phyloP scores from a whole-genome alignment of 805 yeast species.

The Wickerhamiella dianesei region DNA sequence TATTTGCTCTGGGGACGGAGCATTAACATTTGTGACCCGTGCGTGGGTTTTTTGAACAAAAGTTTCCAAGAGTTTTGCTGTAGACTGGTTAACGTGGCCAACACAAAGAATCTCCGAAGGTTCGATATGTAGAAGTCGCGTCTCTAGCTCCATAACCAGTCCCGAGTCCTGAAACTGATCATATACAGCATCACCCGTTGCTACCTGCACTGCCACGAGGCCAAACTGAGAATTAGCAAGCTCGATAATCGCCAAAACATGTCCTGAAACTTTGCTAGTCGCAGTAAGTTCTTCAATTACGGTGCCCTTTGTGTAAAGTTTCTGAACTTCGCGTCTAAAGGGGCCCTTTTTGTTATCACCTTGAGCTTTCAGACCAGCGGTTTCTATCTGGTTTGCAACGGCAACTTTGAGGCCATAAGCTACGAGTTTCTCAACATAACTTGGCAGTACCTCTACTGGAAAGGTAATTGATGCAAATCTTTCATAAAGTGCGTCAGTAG shows the following conservation, averaged over 20 bases:
- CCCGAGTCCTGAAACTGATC: conserved; percentile 56
- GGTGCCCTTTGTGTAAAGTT: conserved; percentile 72
- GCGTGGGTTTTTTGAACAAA: neutral
- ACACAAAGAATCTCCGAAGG: conserved; percentile 61
- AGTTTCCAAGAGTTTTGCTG: conserved; percentile 5
- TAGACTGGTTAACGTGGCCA: conserved; percentile 27
- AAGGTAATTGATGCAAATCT: conserved; percentile 74
- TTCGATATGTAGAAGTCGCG: conserved; percentile 55
- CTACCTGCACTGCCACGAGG: conserved; percentile 52
- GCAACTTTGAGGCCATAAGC: conserved; percentile 70
- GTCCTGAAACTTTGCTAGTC: conserved; percentile 17
- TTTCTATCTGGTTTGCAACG: conserved; percentile 72
- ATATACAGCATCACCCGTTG: conserved; percentile 61
- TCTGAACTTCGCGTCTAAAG: conserved; percentile 54
- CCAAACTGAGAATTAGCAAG: conserved; percentile 22
- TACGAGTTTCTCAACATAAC: conserved; percentile 62
- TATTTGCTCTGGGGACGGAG: neutral
- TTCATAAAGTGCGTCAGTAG: conserved; percentile 36
- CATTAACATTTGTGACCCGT: neutral
- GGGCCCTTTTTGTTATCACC: conserved; percentile 41
- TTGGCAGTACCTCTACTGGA: conserved; percentile 61
- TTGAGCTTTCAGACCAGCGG: conserved; percentile 54
- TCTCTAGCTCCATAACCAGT: conserved; percentile 50
- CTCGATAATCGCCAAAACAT: conserved; percentile 17
- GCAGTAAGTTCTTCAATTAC: conserved; percentile 47